phyloP scores from a whole-genome alignment of 2,329 filamentous ascomycete species.

The Scopulariopsis brevicaulis region DNA sequence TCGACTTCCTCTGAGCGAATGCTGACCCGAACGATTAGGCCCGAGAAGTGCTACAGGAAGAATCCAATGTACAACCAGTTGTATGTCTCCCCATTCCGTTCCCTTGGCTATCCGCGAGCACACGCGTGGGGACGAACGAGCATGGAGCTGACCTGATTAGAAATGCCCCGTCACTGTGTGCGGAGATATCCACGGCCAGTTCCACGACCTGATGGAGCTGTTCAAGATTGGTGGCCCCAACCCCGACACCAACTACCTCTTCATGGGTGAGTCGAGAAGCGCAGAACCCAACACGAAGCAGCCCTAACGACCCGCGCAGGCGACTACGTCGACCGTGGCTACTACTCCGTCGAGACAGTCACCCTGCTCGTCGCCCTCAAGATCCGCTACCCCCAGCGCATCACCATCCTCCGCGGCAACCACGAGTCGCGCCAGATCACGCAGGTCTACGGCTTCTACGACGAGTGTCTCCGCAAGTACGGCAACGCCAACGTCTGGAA shows the following conservation, averaged over 20 bases:
- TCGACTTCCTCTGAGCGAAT: background rate
- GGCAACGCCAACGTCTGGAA: slow-evolving; percentile 99
- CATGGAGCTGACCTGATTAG: slow-evolving; percentile 25
- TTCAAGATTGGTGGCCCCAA: slow-evolving; percentile 98
- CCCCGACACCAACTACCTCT: slow-evolving; percentile 97
- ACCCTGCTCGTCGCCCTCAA: slow-evolving; percentile 93
- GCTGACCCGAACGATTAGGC: slow-evolving; percentile 42
- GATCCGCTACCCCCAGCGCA: slow-evolving; percentile 94
- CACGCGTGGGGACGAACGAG: background rate
- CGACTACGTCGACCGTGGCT: slow-evolving; percentile 97
- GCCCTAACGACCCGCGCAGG: slow-evolving; percentile 36
- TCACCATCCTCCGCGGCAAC: slow-evolving; percentile 96
- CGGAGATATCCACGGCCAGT: slow-evolving; percentile 98
- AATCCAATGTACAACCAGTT: slow-evolving; percentile 98
- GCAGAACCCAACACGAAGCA: background rate
- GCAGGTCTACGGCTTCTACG: slow-evolving; percentile 98
- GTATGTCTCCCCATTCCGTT: slow-evolving; percentile 40
- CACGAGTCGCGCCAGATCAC: slow-evolving; percentile 99
- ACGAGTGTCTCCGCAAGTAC: slow-evolving; percentile 97
- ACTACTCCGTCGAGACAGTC: slow-evolving; percentile 98
- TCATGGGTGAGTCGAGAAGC: slow-evolving; percentile 64
- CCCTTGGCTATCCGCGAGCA: background rate
- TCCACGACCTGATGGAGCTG: slow-evolving; percentile 97
- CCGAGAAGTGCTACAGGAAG: slow-evolving; percentile 89
- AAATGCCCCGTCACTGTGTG: slow-evolving; percentile 99